Evolutionary conservation across 139 green algal species (phyloP), one percentile per base, ranked within the genome.

Genomic region (Nannochloris sp.): DNA sequence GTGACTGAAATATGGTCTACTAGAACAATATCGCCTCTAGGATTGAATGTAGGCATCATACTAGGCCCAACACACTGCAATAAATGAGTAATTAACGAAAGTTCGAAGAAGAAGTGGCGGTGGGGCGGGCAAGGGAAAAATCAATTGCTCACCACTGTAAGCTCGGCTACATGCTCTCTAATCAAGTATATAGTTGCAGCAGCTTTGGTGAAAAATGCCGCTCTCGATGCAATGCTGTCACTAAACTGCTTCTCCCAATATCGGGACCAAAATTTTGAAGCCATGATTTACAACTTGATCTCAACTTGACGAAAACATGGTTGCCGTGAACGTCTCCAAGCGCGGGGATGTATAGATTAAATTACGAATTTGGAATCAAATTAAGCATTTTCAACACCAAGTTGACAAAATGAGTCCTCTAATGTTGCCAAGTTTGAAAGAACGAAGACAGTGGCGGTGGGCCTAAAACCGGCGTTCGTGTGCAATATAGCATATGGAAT

Each of bases 41-140:
- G 60, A 58, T 92, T 90, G 63, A 95, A 87, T 7, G 83, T 92
- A 12, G 87, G 87, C 60, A 91, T 60, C 83, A 95, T 95, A 67
- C 71, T 85, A 2, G 87, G 87, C 0, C 87, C 87, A 6, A 87
- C 67, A 70, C 83, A 91, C 76, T 88, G 73, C 47, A 64, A 14
- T 13, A 1, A 31, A 4, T 31, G 53, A 47, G 51, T 6, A 44
- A 25, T 38, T 19, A 25, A 1, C 24, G 12, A 63, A 9, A 27
- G 25, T 0, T 24, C 31, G 4, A 8, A 31, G 3, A 13, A 29
- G 33, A 23, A 27, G 23, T 13, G n/a, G 23, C 4, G 3, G n/a
- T 12, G 37, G 23, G 39, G 12, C 3, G 51, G 4, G n/a, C 6
- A 23, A 57, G 4, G 30, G 31, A 19, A 27, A 10, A 10, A 38